Percentiles rank a stretch among this genome's conserved stretches.
Evolutionary conservation across 164 flowering plant genomes (phyloP).

Genomic region (Litsea cubeba): DNA sequence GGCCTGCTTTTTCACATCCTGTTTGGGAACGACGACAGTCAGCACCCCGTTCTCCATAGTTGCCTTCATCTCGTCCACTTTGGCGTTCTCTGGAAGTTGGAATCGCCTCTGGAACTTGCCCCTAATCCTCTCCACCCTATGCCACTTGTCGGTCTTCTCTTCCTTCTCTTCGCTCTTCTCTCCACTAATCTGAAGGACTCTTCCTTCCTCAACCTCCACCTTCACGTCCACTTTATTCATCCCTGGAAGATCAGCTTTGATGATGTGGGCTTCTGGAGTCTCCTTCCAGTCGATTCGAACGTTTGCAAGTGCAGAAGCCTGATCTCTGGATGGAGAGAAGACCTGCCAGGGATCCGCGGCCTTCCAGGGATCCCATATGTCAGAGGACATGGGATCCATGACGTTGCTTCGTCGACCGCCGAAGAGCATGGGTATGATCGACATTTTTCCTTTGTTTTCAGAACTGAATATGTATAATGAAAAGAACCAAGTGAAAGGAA

Average conservation of each 20-base stretch:
- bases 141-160: constrained; percentile 31
- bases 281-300: constrained; percentile 34
- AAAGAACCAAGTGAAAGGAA: too few relatives aligned
- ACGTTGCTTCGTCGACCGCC: background rate
- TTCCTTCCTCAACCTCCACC: constrained; percentile 35
- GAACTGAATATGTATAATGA: background rate
- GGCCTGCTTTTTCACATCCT: constrained; percentile 20
- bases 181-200: constrained; percentile 30
- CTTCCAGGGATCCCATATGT: constrained; percentile 2
- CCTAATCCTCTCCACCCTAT: constrained; percentile 25
- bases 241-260: constrained; percentile 37
- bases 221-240: constrained; percentile 34
- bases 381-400: background rate
- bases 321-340: background rate
- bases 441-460: too few relatives aligned
- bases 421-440: too few relatives aligned
- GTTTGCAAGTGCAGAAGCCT: constrained; percentile 10
- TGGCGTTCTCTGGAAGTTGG: constrained; percentile 34
- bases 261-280: constrained; percentile 32
- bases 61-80: constrained; percentile 28
- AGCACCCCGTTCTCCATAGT: constrained; percentile 34
- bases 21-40: constrained; percentile 27
- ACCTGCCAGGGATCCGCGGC: constrained; percentile 2
- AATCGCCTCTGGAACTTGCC: constrained; percentile 32
- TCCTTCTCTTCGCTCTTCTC: constrained; percentile 25